A percentile compares a stretch with the other conserved stretches of the same genome.
Evolutionary conservation across 106 monocot genomes (phyloP).

Genomic region (Chionographis japonica): DNA sequence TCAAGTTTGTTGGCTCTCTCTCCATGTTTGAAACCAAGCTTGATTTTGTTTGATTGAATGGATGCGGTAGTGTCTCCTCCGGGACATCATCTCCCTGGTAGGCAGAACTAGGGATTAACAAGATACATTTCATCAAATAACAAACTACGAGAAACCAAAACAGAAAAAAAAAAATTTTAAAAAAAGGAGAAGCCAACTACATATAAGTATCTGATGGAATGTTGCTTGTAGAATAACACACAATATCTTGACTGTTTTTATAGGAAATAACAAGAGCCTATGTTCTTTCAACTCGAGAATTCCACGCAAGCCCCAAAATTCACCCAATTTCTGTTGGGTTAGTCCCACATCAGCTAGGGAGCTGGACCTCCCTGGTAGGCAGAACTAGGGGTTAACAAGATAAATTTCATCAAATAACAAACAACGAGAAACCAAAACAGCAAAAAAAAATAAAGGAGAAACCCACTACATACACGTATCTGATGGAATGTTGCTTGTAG

Average conservation of each 20-base stretch:
- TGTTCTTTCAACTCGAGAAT: too few species aligned
- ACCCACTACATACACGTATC: too few species aligned
- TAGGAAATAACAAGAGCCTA: too few species aligned
- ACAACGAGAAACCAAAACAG: too few species aligned
- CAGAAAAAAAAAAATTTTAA: background rate
- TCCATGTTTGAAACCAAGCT: background rate
- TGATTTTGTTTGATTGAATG: constrained; percentile 29
- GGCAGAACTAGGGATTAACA: background rate
- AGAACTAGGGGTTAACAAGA: background rate
- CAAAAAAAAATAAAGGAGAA: background rate
- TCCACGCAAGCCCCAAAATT: too few species aligned
- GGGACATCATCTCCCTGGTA: constrained; percentile 66
- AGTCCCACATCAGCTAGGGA: too few species aligned
- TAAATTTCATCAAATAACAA: background rate
- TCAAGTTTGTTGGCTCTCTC: background rate
- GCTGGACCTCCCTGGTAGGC: constrained; percentile 37
- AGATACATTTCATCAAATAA: background rate
- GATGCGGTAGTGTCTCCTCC: constrained; percentile 49
- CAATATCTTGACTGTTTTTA: too few species aligned
- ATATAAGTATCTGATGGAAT: background rate
- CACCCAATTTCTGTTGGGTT: too few species aligned
- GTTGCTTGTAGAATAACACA: too few species aligned
- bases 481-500: background rate
- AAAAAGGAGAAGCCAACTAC: too few species aligned
- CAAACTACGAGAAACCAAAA: background rate